Base-by-base conservation (phyloP, 352 stramenopile species). In the Phytophthora nicotianae region DNA sequence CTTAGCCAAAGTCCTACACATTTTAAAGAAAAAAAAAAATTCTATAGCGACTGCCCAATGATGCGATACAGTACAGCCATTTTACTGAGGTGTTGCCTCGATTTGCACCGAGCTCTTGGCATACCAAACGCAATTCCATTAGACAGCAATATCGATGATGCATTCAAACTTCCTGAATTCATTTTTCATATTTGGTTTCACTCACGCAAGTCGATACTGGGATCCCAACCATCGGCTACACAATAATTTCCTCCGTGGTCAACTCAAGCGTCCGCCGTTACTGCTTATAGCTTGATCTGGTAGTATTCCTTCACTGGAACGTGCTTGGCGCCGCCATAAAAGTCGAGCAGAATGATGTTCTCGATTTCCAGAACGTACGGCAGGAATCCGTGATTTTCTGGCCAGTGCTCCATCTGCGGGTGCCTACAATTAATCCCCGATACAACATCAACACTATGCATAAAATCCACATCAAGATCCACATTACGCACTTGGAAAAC, bases 251-350 rank as follows among this genome's bases (percentile, higher is more conserved):
- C 5, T 3, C 10, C 4, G 4, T 29, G 24, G 24, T 29, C 24
- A 29, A 29, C 24, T 21, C 42, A 19, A 33, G 21, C 5, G 33
- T 50, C 14, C 20, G 21, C 42, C 23, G 8, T 20, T 38, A 3
- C n/a, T 43, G 46, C 33, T 62, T 48, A 76, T 10, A 90, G 59
- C 42, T 78, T 74, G 33, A 82, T 51, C 45, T 69, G 51, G 56
- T 90, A 91, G 64, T 91, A 91, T n/a, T 89, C 72, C 32, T 79
- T 74, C 20, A 83, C 59, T 5, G 63, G 63, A 23, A 91, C 76
- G 52, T 79, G 69, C 75, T 91, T 91, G 33, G 83, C 68, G 27
- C 80, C 80, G 42, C 80, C 83, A 65, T 91, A 91, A 58, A 77
- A 90, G 56, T 91, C 83, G 26, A 91, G 62, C 35, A 91, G 62